Percentiles rank a stretch among this genome's conserved stretches.
These are phyloP conservation scores for Candida palmyrensis DNA, from an alignment of 805 yeast genomes.

Conservation along the genomic window DNA sequence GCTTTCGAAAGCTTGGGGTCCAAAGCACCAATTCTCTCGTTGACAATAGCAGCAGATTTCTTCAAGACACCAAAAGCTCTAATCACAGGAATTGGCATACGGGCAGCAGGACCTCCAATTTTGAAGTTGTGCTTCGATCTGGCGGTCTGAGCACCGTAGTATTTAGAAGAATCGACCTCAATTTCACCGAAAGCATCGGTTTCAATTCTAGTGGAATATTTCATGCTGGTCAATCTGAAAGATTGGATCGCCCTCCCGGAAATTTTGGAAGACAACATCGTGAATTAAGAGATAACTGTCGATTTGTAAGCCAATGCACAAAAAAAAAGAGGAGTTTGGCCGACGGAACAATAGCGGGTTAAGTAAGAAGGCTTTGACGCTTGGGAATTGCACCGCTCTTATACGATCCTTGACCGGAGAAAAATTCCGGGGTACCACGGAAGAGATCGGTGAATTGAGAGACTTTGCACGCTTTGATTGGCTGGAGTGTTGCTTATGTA, in stretches of 20 bases:
- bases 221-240: slow-evolving; percentile 6
- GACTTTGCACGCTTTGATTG: no score
- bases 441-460: background rate
- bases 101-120: slow-evolving; percentile 29
- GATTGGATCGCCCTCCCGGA: background rate
- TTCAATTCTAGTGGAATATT: slow-evolving; percentile 27
- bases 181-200: slow-evolving; percentile 37
- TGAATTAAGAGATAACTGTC: background rate
- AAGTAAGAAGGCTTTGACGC: no score
- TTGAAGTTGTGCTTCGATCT: slow-evolving; percentile 34
- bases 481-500: no score
- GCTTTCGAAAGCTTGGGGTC: slow-evolving; percentile 28
- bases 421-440: background rate
- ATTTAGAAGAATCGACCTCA: slow-evolving; percentile 27
- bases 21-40: slow-evolving; percentile 27
- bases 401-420: background rate
- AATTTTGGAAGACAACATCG: slow-evolving; percentile 4
- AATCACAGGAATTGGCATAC: slow-evolving; percentile 32
- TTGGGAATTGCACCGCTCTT: no score
- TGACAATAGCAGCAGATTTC: slow-evolving; percentile 34
- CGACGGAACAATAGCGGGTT: no score
- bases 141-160: slow-evolving; percentile 38
- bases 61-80: slow-evolving; percentile 33
- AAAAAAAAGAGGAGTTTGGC: background rate
- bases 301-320: background rate